Evolutionary conservation across 495 filamentous ascomycete genomes (phyloP).

Genomic region (Saxophila tyrrhenica): DNA sequence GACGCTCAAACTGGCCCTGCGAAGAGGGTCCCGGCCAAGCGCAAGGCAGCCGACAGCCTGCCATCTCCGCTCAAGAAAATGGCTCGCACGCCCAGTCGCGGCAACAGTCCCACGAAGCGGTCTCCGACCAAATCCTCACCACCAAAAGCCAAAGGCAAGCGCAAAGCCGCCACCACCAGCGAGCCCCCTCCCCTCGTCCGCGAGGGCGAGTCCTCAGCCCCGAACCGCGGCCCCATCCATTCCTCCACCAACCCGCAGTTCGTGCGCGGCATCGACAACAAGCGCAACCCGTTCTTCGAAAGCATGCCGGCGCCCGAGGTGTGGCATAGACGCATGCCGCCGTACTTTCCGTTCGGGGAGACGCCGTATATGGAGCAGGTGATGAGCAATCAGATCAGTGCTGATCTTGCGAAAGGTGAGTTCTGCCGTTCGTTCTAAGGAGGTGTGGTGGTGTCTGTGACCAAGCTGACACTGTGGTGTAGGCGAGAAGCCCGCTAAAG

Average conservation of each 20-base stretch:
- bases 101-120: too few species aligned
- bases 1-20: background rate
- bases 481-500: too few species aligned
- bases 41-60: background rate
- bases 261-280: background rate
- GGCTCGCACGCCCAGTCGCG: background rate
- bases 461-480: too few species aligned
- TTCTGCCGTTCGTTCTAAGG: too few species aligned
- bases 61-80: background rate
- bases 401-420: conserved; percentile 13
- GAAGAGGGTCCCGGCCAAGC: background rate
- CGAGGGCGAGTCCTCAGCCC: background rate
- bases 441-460: too few species aligned
- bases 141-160: too few species aligned
- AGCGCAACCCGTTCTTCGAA: conserved; percentile 14
- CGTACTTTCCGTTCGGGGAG: conserved; percentile 16
- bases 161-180: too few species aligned
- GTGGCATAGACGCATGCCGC: conserved; percentile 14
- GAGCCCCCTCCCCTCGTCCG: background rate
- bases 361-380: conserved; percentile 8
- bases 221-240: background rate
- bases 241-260: background rate
- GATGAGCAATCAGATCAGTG: conserved; percentile 9
- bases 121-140: too few species aligned
- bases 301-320: conserved; percentile 10